Evolutionary conservation across 2,329 filamentous ascomycete species (phyloP).

Genomic region (Botrytis hyacinthi): DNA sequence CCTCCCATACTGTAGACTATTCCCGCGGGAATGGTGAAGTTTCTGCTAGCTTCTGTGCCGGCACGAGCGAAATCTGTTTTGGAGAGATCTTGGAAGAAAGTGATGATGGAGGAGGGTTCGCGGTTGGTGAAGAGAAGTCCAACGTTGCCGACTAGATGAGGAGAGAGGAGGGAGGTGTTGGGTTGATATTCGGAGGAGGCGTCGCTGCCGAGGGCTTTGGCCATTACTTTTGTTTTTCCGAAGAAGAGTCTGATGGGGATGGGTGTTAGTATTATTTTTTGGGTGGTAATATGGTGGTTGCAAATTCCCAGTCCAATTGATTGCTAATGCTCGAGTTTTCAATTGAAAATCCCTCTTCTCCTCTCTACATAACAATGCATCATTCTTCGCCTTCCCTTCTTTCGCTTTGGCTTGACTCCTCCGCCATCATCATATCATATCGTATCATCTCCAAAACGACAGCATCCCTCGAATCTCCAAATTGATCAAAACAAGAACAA

Average conservation of each 20-base stretch:
- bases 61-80: constrained; percentile 90
- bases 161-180: constrained; percentile 68
- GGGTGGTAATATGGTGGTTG: background rate
- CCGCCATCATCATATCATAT: background rate
- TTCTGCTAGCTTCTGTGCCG: constrained; percentile 70
- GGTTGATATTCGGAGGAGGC: constrained; percentile 77
- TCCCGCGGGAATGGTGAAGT: constrained; percentile 80
- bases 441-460: background rate
- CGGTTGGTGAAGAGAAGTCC: constrained; percentile 90
- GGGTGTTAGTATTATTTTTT: background rate
- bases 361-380: background rate
- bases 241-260: constrained; percentile 74
- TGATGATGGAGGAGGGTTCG: constrained; percentile 60
- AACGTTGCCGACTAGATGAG: constrained; percentile 75
- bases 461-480: background rate
- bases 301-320: background rate
- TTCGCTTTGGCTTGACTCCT: background rate
- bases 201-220: constrained; percentile 80
- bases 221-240: constrained; percentile 99
- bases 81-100: constrained; percentile 70
- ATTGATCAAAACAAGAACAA: background rate
- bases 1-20: constrained; percentile 77
- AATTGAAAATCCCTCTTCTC: background rate
- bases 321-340: background rate
- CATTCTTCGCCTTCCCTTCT: background rate